phyloP scores from a whole-genome alignment of 2,329 filamentous ascomycete genomes.

The Fusarium nodosum region DNA sequence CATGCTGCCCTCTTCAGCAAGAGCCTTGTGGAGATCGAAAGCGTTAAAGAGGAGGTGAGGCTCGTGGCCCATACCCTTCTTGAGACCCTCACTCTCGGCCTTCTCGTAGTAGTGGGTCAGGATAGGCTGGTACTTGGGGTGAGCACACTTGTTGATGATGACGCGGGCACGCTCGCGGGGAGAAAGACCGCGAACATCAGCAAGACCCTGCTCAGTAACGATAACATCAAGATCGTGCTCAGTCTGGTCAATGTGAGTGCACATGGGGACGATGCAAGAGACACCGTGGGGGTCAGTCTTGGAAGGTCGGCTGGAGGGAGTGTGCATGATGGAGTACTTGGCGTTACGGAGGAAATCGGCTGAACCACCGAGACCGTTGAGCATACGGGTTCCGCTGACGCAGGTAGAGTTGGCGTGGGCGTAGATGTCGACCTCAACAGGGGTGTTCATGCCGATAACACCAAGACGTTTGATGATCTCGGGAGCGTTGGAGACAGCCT shows the following conservation, averaged over 20 bases:
- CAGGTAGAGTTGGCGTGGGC: slow-evolving; percentile 93
- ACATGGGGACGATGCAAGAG: slow-evolving; percentile 92
- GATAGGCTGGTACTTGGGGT: slow-evolving; percentile 87
- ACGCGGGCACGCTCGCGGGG: slow-evolving; percentile 85
- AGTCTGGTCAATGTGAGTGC: slow-evolving; percentile 91
- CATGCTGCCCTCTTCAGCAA: slow-evolving; percentile 89
- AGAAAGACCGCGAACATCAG: slow-evolving; percentile 84
- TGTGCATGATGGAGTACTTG: slow-evolving; percentile 96
- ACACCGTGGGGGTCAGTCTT: slow-evolving; percentile 88
- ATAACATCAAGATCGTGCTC: slow-evolving; percentile 94
- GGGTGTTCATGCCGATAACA: slow-evolving; percentile 95
- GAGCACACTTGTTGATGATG: slow-evolving; percentile 88
- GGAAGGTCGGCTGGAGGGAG: slow-evolving; percentile 81
- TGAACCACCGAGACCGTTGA: slow-evolving; percentile 85
- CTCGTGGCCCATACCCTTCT: slow-evolving; percentile 91
- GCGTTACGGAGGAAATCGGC: slow-evolving; percentile 84
- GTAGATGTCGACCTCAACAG: slow-evolving; percentile 94
- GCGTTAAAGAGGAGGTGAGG: slow-evolving; percentile 87
- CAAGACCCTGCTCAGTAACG: slow-evolving; percentile 81
- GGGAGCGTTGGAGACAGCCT: slow-evolving; percentile 89
- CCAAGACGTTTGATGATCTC: slow-evolving; percentile 91
- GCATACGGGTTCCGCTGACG: slow-evolving; percentile 89
- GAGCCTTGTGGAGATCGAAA: slow-evolving; percentile 90
- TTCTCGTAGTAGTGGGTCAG: slow-evolving; percentile 85
- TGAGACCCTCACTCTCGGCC: slow-evolving; percentile 87